These are phyloP conservation scores for Nicotiana tabacum DNA, from an alignment of 257 asterid genomes.

Conservation along the genomic window DNA sequence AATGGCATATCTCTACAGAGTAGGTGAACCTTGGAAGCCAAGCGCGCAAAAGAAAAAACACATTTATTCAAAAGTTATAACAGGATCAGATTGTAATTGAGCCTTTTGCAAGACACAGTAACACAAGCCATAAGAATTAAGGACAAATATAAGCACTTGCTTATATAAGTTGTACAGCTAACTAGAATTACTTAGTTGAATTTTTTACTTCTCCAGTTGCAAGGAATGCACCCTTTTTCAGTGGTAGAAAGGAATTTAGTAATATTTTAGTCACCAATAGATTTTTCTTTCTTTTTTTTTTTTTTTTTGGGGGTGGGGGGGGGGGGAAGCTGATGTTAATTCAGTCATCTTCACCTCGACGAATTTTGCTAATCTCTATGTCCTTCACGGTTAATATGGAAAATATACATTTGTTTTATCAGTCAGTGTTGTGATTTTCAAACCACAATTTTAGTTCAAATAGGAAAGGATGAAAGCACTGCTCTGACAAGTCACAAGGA, in stretches of 20 bases:
- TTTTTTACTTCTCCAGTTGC: not conserved
- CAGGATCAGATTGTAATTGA: not conserved
- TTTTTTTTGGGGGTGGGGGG: too few relatives aligned
- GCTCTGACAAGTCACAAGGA: not conserved
- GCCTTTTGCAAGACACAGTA: not conserved
- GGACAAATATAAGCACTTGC: not conserved
- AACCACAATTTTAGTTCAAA: not conserved
- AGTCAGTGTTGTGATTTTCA: not conserved
- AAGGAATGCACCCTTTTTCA: not conserved
- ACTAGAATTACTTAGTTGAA: not conserved
- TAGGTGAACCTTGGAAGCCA: not conserved
- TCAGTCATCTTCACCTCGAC: not conserved
- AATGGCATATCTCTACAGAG: not conserved
- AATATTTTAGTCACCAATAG: too few relatives aligned
- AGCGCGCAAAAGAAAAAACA: not conserved
- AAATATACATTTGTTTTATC: not conserved
- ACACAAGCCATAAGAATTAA: not conserved
- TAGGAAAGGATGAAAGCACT: not conserved
- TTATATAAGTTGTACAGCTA: not conserved
- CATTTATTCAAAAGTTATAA: not conserved
- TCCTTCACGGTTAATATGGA: not conserved
- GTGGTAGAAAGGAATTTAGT: not conserved
- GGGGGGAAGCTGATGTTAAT: too few relatives aligned
- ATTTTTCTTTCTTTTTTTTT: too few relatives aligned
- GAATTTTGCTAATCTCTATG: not conserved